These are phyloP conservation scores for Boletellus sp. DNA, from an alignment of 768 basidiomycete genomes.

Conservation along the genomic window DNA sequence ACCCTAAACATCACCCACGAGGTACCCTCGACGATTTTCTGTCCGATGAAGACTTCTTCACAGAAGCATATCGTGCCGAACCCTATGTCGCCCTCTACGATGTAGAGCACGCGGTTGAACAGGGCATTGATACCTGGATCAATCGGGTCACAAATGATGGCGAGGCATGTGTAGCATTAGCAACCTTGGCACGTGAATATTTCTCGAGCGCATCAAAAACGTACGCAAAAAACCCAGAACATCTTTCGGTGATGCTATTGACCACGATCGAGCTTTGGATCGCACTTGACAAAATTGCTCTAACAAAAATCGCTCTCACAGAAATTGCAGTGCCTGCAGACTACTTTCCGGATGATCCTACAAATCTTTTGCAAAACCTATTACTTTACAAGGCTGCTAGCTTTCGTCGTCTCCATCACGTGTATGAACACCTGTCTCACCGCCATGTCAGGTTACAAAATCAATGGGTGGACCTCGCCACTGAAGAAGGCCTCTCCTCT, in stretches of 20 bases:
- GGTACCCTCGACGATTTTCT: slow-evolving; percentile 16
- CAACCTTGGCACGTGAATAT: slow-evolving; percentile 26
- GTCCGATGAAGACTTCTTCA: slow-evolving; percentile 9
- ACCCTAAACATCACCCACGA: slow-evolving; percentile 1
- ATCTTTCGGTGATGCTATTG: neutral
- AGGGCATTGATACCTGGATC: slow-evolving; percentile 34
- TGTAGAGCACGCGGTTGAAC: slow-evolving; percentile 34
- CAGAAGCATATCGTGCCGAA: slow-evolving; percentile 1
- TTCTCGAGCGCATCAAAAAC: slow-evolving; percentile 17
- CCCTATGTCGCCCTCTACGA: slow-evolving; percentile 31
- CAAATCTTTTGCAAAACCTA: slow-evolving; percentile 36
- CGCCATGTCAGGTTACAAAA: slow-evolving; percentile 21
- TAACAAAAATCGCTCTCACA: neutral
- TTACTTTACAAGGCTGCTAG: slow-evolving; percentile 33
- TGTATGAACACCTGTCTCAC: slow-evolving; percentile 27
- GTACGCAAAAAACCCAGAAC: slow-evolving; percentile 29
- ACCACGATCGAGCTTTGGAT: neutral
- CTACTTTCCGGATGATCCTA: slow-evolving; percentile 46
- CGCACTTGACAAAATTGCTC: neutral
- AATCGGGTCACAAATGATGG: slow-evolving; percentile 12
- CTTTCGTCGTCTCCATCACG: slow-evolving; percentile 28
- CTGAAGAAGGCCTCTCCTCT: slow-evolving; percentile 23
- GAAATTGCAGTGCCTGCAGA: slow-evolving; percentile 9
- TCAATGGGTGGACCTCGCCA: slow-evolving; percentile 33
- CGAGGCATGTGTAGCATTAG: slow-evolving; percentile 25